phyloP scores from a whole-genome alignment of 495 filamentous ascomycete genomes.

The Neurospora africana region DNA sequence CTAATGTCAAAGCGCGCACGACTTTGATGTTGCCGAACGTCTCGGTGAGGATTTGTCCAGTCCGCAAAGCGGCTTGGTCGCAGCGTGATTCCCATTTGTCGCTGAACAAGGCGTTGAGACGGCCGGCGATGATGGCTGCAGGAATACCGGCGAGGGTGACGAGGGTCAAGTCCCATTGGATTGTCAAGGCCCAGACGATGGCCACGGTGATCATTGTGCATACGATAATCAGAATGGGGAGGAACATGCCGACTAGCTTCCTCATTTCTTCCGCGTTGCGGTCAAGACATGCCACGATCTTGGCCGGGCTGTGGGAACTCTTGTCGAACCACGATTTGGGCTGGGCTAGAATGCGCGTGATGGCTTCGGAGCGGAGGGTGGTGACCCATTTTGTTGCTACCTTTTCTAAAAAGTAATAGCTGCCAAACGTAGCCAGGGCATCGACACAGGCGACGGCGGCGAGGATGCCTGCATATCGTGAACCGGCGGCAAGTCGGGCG shows the following conservation, averaged over 20 bases:
- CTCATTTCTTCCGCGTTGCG: constrained; percentile 82
- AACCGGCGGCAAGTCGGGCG: constrained; percentile 34
- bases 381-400: constrained; percentile 75
- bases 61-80: constrained; percentile 46
- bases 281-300: constrained; percentile 62
- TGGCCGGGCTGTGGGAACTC: constrained; percentile 49
- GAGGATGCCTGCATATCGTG: constrained; percentile 59
- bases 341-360: constrained; percentile 65
- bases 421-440: constrained; percentile 49
- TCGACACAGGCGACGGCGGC: constrained; percentile 60
- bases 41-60: constrained; percentile 57
- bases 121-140: constrained; percentile 53
- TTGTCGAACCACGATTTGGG: constrained; percentile 78
- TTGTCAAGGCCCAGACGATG: constrained; percentile 59
- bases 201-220: constrained; percentile 53
- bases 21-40: constrained; percentile 75
- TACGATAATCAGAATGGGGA: constrained; percentile 55
- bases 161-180: constrained; percentile 75
- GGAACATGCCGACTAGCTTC: constrained; percentile 69
- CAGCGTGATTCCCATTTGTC: constrained; percentile 60
- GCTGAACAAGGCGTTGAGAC: constrained; percentile 49
- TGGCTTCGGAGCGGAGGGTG: constrained; percentile 52
- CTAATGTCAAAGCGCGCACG: constrained; percentile 68
- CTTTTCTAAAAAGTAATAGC: constrained; percentile 59
- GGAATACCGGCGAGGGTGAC: constrained; percentile 62